A percentile compares a stretch with the other conserved stretches of the same genome.
phyloP scores from a whole-genome alignment of 768 basidiomycete species.

The Boletus pseudopeckii region DNA sequence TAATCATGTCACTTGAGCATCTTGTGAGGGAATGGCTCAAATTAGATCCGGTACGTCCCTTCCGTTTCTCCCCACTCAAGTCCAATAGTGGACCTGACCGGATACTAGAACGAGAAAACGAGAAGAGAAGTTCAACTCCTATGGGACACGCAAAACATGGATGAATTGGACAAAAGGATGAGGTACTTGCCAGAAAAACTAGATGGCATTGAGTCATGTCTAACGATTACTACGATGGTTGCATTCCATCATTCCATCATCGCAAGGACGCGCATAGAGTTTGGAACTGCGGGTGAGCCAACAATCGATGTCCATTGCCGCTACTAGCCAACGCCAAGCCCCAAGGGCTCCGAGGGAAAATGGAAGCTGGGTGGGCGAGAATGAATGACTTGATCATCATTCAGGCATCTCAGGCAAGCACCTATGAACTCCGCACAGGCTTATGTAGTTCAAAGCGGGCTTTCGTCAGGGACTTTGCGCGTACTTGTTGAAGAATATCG shows the following conservation, averaged over 20 bases:
- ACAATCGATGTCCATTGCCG: not conserved
- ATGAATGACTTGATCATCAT: slow-evolving; percentile 88
- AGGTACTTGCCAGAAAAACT: slow-evolving; percentile 25
- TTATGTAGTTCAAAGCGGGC: not conserved
- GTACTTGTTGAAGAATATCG: slow-evolving; percentile 57
- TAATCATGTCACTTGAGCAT: slow-evolving; percentile 30
- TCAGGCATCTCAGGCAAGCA: slow-evolving; percentile 71
- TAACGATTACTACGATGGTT: not conserved
- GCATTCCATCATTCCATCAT: not conserved
- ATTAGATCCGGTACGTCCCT: slow-evolving; percentile 40
- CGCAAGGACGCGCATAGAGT: slow-evolving; percentile 67
- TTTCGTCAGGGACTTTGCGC: slow-evolving; percentile 64
- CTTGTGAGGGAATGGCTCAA: slow-evolving; percentile 52
- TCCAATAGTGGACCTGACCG: not conserved
- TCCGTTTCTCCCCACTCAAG: not conserved
- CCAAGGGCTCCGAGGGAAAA: slow-evolving; percentile 69
- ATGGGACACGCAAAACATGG: slow-evolving; percentile 26
- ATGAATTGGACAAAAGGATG: slow-evolving; percentile 42
- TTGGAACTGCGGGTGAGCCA: slow-evolving; percentile 76
- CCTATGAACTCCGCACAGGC: not conserved
- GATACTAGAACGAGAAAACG: slow-evolving; percentile 37
- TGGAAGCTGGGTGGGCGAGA: slow-evolving; percentile 88
- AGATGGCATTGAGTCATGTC: not conserved
- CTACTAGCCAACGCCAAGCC: not conserved
- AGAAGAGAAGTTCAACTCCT: slow-evolving; percentile 35